These are phyloP conservation scores for Mycena sanguinolenta DNA, from an alignment of 768 basidiomycete genomes.

Conservation along the genomic window DNA sequence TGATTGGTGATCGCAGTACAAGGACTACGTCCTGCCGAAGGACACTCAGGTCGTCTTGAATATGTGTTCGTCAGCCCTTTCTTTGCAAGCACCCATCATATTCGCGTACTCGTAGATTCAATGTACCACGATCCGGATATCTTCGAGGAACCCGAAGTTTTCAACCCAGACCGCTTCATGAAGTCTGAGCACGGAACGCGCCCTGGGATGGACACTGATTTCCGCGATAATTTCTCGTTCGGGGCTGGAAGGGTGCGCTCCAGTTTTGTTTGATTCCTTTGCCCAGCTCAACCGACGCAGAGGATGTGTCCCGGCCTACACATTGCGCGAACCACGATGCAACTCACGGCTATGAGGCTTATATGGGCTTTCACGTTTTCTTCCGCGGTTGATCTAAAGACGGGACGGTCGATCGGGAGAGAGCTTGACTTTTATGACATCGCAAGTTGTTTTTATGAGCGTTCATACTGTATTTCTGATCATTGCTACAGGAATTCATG, in stretches of 20 bases:
- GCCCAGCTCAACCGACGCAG: conserved; percentile 4
- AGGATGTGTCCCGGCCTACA: conserved; percentile 38
- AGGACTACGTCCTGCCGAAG: conserved; percentile 34
- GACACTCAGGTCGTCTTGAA: conserved; percentile 36
- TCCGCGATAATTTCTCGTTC: conserved; percentile 32
- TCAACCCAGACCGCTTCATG: conserved; percentile 39
- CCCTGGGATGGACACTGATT: conserved; percentile 33
- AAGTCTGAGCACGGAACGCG: conserved; percentile 31
- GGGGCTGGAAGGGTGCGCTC: conserved; percentile 33
- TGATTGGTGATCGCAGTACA: conserved; percentile 21
- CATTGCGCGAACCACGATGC: conserved; percentile 24
- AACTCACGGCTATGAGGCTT: conserved; percentile 37
- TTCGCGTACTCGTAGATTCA: too few relatives aligned
- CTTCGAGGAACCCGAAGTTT: conserved; percentile 36
- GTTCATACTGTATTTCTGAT: neutral
- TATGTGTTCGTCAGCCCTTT: conserved; percentile 27
- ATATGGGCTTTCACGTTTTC: conserved; percentile 44
- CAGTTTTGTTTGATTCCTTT: neutral
- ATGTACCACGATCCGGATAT: conserved; percentile 37
- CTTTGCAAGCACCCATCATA: too few relatives aligned
- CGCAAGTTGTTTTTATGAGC: conserved; percentile 15
- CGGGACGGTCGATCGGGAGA: conserved; percentile 17
- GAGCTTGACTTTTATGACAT: conserved; percentile 31
- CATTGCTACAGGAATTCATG: conserved; percentile 12
- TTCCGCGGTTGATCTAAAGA: neutral